Base-by-base conservation (phyloP, 192 early-diverging fungal genomes). In the Backusella circina region DNA sequence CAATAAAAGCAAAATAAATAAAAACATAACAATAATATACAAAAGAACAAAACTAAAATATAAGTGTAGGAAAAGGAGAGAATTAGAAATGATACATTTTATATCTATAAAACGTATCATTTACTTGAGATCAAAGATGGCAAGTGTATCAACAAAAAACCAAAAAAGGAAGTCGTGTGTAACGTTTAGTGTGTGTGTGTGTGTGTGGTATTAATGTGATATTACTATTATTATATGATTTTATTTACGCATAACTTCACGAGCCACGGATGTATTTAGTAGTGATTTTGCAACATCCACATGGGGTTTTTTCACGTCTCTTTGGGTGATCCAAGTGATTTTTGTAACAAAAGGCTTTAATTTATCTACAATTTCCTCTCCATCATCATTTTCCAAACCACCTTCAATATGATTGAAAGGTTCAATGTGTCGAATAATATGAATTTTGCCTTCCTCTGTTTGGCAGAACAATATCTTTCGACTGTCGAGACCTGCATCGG, bases 371-470 rank as follows among this genome's bases (percentile, higher is more conserved):
- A 79, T 76, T 28, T 79, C 74, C 39, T 80, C 78, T 2, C 82
- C 82, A 73, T 83, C 82, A 38, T 83, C 82, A 7, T 61, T 28
- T 61, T 83, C 82, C 78, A 78, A 79, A 32, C 72, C 81, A 44
- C 86, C 85, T 67, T 95, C 93, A 38, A 93, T 80, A 80, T 95
- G 93, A 15, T 91, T 73, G 36, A 71, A 54, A 10, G 91, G 86
- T 35, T 90, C 87, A 41, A 95, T 72, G 79, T 91, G 91, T 50
- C 90, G 84, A 28, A 95, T 88, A 15, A 95, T 84, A 79, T 93
- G 91, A 21, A 83, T 78, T 39, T 91, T 88, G 3, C 90, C 92
- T 67, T 89, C 83, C 68, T 88, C 88, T 2, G 89, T 88, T 61
- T 87, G 84, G 82, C 91, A 93, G 76, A 90, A 91, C 8, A 93